These are phyloP conservation scores for Skeletonema potamos DNA, from an alignment of 108 stramenopile species.

Conservation along the genomic window DNA sequence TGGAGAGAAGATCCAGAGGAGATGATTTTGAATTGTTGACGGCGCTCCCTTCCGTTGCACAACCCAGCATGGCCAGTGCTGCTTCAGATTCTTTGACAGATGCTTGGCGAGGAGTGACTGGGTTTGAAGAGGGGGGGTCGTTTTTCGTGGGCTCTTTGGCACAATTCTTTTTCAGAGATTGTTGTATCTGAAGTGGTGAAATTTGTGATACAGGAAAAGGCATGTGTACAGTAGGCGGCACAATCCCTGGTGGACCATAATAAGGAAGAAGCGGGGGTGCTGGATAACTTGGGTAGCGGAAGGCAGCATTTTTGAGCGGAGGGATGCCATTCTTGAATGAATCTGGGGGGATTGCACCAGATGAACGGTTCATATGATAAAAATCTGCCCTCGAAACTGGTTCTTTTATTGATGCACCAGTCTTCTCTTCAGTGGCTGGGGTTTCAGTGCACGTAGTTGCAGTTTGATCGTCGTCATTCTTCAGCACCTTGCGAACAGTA, in stretches of 20 bases:
- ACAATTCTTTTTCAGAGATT: neutral
- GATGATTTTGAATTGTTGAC: neutral
- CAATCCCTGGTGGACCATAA: slow-evolving; percentile 1
- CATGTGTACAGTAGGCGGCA: slow-evolving; percentile 6
- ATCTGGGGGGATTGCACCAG: neutral
- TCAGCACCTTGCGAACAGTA: neutral
- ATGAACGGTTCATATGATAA: neutral
- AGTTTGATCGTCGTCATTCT: neutral
- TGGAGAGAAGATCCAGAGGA: neutral
- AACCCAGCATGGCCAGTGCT: neutral
- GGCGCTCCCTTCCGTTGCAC: neutral
- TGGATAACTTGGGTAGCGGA: neutral
- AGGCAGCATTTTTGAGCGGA: neutral
- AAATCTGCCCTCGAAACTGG: neutral
- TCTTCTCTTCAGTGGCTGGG: neutral
- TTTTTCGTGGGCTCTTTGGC: neutral
- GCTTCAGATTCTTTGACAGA: neutral
- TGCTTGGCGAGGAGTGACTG: neutral
- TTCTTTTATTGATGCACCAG: neutral
- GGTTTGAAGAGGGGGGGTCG: neutral
- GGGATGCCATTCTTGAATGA: neutral
- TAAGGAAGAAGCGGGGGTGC: neutral
- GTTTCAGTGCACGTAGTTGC: slow-evolving; percentile 2
- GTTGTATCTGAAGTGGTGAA: neutral
- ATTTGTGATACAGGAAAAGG: neutral